Evolutionary conservation across 2,329 filamentous ascomycete genomes (phyloP).

Genomic region (Acarospora socialis): DNA sequence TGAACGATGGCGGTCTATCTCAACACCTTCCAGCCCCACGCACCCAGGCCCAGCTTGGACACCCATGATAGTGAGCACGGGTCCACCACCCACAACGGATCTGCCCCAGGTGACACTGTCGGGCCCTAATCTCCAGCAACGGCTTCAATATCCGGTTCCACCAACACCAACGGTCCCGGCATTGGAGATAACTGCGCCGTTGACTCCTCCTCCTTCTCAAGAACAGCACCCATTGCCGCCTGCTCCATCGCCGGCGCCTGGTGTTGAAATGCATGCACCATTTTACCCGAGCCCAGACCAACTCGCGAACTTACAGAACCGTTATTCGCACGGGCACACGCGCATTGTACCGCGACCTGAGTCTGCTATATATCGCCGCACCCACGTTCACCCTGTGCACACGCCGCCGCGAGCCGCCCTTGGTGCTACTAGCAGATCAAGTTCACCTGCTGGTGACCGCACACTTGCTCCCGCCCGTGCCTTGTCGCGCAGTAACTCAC

Average conservation of each 20-base stretch:
- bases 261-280: no score
- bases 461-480: not conserved
- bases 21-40: conserved; percentile 11
- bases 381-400: conserved; percentile 5
- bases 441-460: conserved; percentile 1
- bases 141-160: conserved; percentile 20
- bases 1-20: conserved; percentile 8
- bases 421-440: conserved; percentile 9
- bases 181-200: conserved; percentile 3
- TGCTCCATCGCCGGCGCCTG: conserved; percentile 4
- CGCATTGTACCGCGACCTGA: conserved; percentile 1
- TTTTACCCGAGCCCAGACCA: conserved; percentile 11
- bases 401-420: conserved; percentile 11
- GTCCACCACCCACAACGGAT: no score
- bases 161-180: conserved; percentile 13
- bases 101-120: conserved; percentile 15
- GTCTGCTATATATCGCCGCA: conserved; percentile 2
- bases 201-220: not conserved
- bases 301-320: conserved; percentile 12
- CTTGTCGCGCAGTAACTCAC: conserved; percentile 3
- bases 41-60: conserved; percentile 6
- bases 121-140: conserved; percentile 19
- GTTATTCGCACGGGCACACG: conserved; percentile 9
- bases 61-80: no score
- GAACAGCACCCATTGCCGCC: conserved; percentile 1